phyloP scores from a whole-genome alignment of 192 early-diverging fungal genomes.

The Umbelopsis ramanniana region DNA sequence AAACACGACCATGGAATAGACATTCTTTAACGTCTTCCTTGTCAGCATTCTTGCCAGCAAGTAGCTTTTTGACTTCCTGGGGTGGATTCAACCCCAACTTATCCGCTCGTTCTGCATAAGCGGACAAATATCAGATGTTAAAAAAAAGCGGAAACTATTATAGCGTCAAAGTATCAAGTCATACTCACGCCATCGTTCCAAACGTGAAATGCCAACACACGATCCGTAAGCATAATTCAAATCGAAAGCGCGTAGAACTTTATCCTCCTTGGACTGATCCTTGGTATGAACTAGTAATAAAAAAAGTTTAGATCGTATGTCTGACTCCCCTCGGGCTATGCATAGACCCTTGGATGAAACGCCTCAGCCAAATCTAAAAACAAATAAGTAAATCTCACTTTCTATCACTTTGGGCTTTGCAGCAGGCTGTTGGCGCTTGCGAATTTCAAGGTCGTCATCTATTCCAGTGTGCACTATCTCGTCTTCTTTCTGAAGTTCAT shows the following conservation, averaged over 20 bases:
- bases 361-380: no score
- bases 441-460: slow-evolving; percentile 10
- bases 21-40: slow-evolving; percentile 26
- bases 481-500: not conserved
- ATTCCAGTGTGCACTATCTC: slow-evolving; percentile 1
- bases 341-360: no score
- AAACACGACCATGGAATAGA: slow-evolving; percentile 24
- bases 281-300: slow-evolving; percentile 30
- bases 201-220: slow-evolving; percentile 54
- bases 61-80: slow-evolving; percentile 23
- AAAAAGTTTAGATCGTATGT: not conserved
- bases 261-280: slow-evolving; percentile 23
- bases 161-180: not conserved
- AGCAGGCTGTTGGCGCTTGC: not conserved
- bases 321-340: not conserved
- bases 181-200: slow-evolving; percentile 55
- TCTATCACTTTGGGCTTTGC: slow-evolving; percentile 11
- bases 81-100: slow-evolving; percentile 54
- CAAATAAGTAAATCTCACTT: not conserved
- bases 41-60: slow-evolving; percentile 7
- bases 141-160: not conserved
- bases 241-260: slow-evolving; percentile 38
- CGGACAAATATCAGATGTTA: not conserved
- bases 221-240: slow-evolving; percentile 46
- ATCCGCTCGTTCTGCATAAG: slow-evolving; percentile 43